Evolutionary conservation across 768 basidiomycete genomes (phyloP), one percentile per base, ranked within the genome.

Genomic region (Psilocybe cyanescens): DNA sequence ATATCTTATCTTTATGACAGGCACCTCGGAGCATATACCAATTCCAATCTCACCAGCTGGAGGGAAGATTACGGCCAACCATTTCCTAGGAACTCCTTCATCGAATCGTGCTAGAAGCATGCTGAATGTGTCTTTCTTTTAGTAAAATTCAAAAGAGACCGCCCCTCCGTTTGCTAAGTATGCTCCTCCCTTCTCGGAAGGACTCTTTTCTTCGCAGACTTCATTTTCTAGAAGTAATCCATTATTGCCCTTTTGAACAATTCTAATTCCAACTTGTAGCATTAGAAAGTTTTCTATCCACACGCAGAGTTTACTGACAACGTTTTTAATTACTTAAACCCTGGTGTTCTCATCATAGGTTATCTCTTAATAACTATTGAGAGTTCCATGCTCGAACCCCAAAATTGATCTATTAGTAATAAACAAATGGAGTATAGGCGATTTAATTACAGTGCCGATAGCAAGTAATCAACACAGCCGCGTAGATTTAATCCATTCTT

Each of bases 11-110:
- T 50, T 30, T 29, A n/a, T 12, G 12, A 49, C 58, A 81, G 81
- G 58, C 84, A 90, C 70, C 73, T 81, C 16, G 85, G 88, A 59
- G 88, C 89, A 3, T 94, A 94, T 69, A 84, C 81, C 12, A 89
- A 94, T 67, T 81, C 88, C 2, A 86, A 87, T 69, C 66, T 84
- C 7, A 84, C 83, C 16, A 84, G 81, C 2, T 84, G 84, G 83
- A 74, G 74, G 8, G 71, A 76, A 51, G 82, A 82, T 54, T 88
- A 78, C 66, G 74, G 79, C 6, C 85, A 87, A 63, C 71, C 79
- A 9, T 83, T 83, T 73, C 89, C 89, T 7, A 88, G 85, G 75
- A 91, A 87, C 72, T 79, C 74, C 4, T 73, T 85, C 51, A 65
- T 81, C 7, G 77, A 67, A 30, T 67, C 72, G 41, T 81, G 79